Percentiles rank a stretch among this genome's conserved stretches.
Conservation (phyloP, 1,284 basidiomycete species). For the Cryptococcus sp. region DNA sequence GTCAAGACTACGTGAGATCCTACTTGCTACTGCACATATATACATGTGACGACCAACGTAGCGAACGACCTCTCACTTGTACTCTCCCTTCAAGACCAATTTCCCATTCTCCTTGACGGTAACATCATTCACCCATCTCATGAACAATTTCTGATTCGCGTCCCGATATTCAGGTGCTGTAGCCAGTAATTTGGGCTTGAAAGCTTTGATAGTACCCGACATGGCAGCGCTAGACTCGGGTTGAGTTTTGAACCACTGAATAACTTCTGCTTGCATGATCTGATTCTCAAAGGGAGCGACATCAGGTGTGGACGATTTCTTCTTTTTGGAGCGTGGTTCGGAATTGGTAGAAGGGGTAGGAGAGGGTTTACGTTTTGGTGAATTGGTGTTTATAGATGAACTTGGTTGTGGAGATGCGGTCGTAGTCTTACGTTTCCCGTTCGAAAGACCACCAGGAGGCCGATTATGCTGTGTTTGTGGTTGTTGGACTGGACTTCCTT, state of each 20-base stretch:
- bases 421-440: constrained; percentile 17
- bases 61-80: neutral
- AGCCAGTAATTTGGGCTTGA: constrained; percentile 18
- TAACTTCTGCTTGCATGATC: constrained; percentile 33
- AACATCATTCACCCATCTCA: constrained; percentile 20
- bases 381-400: neutral
- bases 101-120: constrained; percentile 22
- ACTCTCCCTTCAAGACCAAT: neutral
- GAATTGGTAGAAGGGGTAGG: neutral
- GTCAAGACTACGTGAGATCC: too few relatives aligned
- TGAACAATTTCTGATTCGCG: constrained; percentile 30
- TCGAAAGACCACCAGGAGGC: too few relatives aligned
- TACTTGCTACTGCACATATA: too few relatives aligned
- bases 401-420: constrained; percentile 5
- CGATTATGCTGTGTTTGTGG: constrained; percentile 15
- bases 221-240: constrained; percentile 17
- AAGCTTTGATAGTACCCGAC: constrained; percentile 25
- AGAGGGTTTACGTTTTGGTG: constrained; percentile 17
- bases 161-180: constrained; percentile 13
- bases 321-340: constrained; percentile 42
- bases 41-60: neutral
- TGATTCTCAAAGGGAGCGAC: constrained; percentile 28
- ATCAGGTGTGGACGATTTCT: constrained; percentile 45
- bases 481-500: constrained; percentile 6
- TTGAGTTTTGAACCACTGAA: constrained; percentile 29